Base-by-base conservation (phyloP, 805 yeast species). In the Scheffersomyces lignosus region DNA sequence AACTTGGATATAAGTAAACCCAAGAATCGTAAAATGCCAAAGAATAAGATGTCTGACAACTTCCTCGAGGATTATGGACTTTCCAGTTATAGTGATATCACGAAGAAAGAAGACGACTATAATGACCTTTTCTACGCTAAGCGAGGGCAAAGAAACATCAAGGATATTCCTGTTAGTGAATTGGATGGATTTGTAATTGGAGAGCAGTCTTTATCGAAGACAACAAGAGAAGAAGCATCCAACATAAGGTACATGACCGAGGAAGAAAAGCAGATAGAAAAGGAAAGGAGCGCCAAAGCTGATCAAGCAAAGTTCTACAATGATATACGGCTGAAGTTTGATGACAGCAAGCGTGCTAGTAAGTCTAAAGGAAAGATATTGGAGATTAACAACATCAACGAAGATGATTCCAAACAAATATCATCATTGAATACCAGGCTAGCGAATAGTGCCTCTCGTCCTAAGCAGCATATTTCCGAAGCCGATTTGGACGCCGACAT, bases 1-100 rank as follows among this genome's bases (percentile, higher is more conserved):
- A 44, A 41, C 13, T 24, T 15, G 14, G 27, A 15, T 6, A 10
- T 26, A 29, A 32, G 40, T 34, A 31, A 41, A 15, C 45, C 51
- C 6, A 55, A 52, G 35, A 58, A 46, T 17, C 43, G 73, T 5
- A 62, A 60, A 38, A 34, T 66, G 33, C 58, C 66, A 25, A 48
- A 42, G 9, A 51, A 54, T 25, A 59, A 59, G 32, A 36, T 63
- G 32, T 48, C 61, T 13, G 64, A 57, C 20, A 56, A 63, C 33
- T 52, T 65, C 20, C 45, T 66, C 17, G 64, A 62, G 24, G 73
- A 69, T 34, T 69, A 69, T 43, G 73, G 73, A 1, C 37, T 69
- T 12, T 56, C 45, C 3, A 52, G 56, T 39, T 64, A 63, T 41
- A 31, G 43, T 6, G 57, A 62, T 9, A 56, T 66, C 1, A 52